These are phyloP conservation scores for Oryza meridionalis DNA, from an alignment of 176 grass and related monocot species.

Conservation along the genomic window DNA sequence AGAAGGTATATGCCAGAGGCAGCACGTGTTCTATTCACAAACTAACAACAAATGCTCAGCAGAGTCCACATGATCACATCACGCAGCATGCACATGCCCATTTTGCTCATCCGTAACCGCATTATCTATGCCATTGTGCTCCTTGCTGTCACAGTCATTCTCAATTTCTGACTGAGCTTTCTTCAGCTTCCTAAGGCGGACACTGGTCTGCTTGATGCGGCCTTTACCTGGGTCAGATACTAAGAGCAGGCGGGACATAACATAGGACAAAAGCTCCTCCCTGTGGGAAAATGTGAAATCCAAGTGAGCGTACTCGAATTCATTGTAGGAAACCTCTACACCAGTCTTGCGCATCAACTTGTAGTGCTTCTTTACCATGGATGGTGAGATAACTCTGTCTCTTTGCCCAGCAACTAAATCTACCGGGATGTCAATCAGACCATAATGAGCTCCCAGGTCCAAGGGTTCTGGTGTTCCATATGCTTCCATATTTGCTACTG, in stretches of 20 bases:
- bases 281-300: slow-evolving; percentile 98
- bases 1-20: background rate
- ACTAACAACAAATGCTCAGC: background rate
- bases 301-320: slow-evolving; percentile 97
- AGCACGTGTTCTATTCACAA: slow-evolving; percentile 39
- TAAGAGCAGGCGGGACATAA: slow-evolving; percentile 72
- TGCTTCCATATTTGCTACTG: slow-evolving; percentile 66
- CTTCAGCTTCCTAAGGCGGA: slow-evolving; percentile 57
- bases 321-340: slow-evolving; percentile 86
- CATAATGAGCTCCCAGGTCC: slow-evolving; percentile 75
- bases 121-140: slow-evolving; percentile 13
- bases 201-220: slow-evolving; percentile 37
- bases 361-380: slow-evolving; percentile 95
- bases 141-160: background rate
- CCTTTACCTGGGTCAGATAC: slow-evolving; percentile 47
- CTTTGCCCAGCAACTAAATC: slow-evolving; percentile 85
- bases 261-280: slow-evolving; percentile 90
- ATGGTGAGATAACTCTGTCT: slow-evolving; percentile 83
- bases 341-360: slow-evolving; percentile 68
- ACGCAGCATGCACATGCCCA: background rate
- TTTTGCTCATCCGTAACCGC: slow-evolving; percentile 8
- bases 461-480: slow-evolving; percentile 84
- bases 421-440: slow-evolving; percentile 77
- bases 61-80: slow-evolving; percentile 16
- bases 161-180: slow-evolving; percentile 43